Evolutionary conservation across 2,329 filamentous ascomycete genomes (phyloP).

Genomic region (Trichoderma sp.): DNA sequence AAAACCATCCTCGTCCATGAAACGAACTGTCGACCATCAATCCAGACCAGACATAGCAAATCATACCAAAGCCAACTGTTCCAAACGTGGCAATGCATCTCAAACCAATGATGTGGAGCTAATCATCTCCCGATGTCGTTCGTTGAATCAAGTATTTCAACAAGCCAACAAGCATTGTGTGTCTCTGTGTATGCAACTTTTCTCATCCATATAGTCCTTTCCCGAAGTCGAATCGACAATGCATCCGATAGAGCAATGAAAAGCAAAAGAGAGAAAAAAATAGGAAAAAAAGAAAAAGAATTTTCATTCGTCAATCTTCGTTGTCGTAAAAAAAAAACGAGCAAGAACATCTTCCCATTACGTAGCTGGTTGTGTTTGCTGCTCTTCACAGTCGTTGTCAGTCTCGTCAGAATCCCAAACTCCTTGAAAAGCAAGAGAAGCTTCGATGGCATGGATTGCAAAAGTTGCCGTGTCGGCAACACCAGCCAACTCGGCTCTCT

Average conservation of each 20-base stretch:
- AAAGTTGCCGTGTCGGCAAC: slow-evolving; percentile 28
- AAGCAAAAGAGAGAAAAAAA: neutral
- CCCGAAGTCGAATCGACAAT: neutral
- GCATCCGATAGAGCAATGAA: neutral
- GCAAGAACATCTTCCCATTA: neutral
- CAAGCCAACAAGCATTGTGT: neutral
- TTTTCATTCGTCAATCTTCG: neutral
- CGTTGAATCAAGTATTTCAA: neutral
- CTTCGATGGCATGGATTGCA: slow-evolving; percentile 27
- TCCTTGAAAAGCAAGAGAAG: slow-evolving; percentile 22
- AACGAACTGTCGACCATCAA: neutral
- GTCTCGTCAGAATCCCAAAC: neutral
- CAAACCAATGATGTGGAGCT: neutral
- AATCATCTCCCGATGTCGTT: too few relatives aligned
- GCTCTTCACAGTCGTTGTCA: neutral
- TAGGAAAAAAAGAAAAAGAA: neutral
- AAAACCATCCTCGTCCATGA: neutral
- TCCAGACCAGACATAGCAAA: neutral
- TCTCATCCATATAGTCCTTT: neutral
- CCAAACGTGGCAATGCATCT: neutral
- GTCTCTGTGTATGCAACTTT: neutral
- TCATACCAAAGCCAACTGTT: neutral
- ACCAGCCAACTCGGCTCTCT: slow-evolving; percentile 27
- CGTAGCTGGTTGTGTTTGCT: neutral
- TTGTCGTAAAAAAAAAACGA: neutral